Evolutionary conservation across 345 rosid genomes (phyloP), one percentile per base, ranked within the genome.

Genomic region (Rhizophora apiculata): DNA sequence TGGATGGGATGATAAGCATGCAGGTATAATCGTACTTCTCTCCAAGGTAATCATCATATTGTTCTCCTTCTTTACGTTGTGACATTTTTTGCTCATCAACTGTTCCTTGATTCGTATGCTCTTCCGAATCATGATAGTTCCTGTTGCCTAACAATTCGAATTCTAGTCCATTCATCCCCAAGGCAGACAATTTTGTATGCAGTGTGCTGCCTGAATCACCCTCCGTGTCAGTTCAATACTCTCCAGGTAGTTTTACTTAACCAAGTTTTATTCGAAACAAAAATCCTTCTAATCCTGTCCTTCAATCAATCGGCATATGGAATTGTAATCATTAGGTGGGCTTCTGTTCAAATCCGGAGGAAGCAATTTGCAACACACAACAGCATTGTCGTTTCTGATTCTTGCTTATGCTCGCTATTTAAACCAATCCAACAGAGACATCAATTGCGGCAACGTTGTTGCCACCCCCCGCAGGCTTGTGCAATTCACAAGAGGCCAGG

Each of bases 201-300:
- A 58, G 83, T 4, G 29, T 83, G 29, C 68, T 88, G 73, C 89
- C 89, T 6, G 90, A 88, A 53, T 88, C 88, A 13, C 88, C 89
- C 13, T 72, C 85, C 22, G 56, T 70, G 0, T 58, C 68, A 9
- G 84, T 82, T 66, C 32, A 71, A 27, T 85, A 84, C 58, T 84
- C 86, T 21, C 84, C 87, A 19, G 89, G 84, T 87, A 72, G 20
- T 34, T 64, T 48, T 39, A 4, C 3, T 43, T 43, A 43, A 43
- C 18, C 49, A 43, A 3, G 19, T 43, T 43, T 43, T 13, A 13
- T 11, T 13, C 4, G 0, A 13, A 13, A 43, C 49, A 43, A 4
- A 43, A 43, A 43, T 13, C 49, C 1, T 43, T 15, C 5, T 15
- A 43, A 13, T 43, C 49, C 49, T 43, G 49, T 43, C 3, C 49